Conservation (phyloP, 2,329 filamentous ascomycete species). For the Diplodia corticola region DNA sequence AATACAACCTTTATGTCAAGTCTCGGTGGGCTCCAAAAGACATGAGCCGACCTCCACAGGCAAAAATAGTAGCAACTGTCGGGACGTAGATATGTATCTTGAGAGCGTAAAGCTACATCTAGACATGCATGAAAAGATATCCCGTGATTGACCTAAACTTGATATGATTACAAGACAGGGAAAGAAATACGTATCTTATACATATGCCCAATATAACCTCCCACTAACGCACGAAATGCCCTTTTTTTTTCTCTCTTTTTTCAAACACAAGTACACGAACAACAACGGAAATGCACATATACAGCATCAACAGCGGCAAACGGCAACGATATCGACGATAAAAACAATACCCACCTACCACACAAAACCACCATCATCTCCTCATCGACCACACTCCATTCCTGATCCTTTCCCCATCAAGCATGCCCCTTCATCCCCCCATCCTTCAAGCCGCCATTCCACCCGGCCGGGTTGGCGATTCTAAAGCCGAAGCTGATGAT, state of each 20-base stretch:
- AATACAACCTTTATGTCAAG: no score
- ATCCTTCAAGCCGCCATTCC: constrained; percentile 48
- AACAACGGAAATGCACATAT: not conserved
- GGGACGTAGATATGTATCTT: no score
- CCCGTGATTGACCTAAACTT: not conserved
- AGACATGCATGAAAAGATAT: no score
- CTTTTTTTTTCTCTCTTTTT: not conserved
- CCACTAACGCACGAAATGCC: not conserved
- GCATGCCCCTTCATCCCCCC: constrained; percentile 25
- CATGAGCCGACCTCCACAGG: no score
- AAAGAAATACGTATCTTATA: not conserved
- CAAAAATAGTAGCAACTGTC: no score
- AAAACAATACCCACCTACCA: not conserved
- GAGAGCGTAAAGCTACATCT: no score
- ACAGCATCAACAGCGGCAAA: not conserved
- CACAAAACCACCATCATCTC: no score
- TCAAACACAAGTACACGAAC: not conserved
- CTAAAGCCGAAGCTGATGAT: constrained; percentile 78
- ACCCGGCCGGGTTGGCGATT: constrained; percentile 55
- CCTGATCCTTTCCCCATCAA: no score
- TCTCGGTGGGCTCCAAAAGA: no score
- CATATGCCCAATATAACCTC: not conserved
- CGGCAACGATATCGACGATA: not conserved
- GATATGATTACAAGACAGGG: not conserved
- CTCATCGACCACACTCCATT: not conserved